Evolutionary conservation across 2,329 filamentous ascomycete species (phyloP).

Genomic region (Coniochaeta pulveracea): DNA sequence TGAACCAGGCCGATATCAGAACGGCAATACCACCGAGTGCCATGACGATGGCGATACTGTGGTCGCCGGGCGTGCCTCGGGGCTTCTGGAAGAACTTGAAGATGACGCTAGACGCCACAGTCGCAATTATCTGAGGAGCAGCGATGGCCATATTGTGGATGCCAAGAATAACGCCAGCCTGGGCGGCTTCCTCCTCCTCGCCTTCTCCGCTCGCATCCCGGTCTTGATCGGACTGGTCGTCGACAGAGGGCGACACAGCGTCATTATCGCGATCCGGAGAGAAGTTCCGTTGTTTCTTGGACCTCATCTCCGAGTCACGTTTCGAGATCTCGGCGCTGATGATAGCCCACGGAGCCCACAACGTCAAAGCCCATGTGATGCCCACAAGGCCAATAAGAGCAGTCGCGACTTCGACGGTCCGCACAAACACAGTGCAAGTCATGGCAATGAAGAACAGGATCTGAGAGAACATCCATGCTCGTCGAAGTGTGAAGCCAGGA

Average conservation of each 20-base stretch:
- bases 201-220: constrained; percentile 16
- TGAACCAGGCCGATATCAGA: constrained; percentile 64
- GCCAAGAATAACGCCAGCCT: constrained; percentile 82
- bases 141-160: constrained; percentile 95
- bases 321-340: constrained; percentile 87
- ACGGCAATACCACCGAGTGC: constrained; percentile 74
- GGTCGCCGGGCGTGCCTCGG: constrained; percentile 71
- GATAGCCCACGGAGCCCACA: constrained; percentile 93
- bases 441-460: constrained; percentile 75
- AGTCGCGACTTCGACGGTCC: constrained; percentile 59
- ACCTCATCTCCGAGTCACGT: constrained; percentile 51
- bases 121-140: constrained; percentile 83
- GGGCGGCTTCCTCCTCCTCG: constrained; percentile 49
- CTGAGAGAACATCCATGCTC: constrained; percentile 77
- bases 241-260: constrained; percentile 9
- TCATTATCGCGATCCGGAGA: constrained; percentile 6
- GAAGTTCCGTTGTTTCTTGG: constrained; percentile 18
- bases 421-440: constrained; percentile 73
- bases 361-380: constrained; percentile 82
- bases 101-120: constrained; percentile 70
- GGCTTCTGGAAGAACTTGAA: constrained; percentile 84
- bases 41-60: constrained; percentile 77
- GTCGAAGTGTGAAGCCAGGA: constrained; percentile 73
- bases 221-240: constrained; percentile 16
- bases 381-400: constrained; percentile 71